Percentiles rank a stretch among this genome's conserved stretches.
phyloP scores from a whole-genome alignment of 1,284 basidiomycete genomes.

The Ustilago crameri region DNA sequence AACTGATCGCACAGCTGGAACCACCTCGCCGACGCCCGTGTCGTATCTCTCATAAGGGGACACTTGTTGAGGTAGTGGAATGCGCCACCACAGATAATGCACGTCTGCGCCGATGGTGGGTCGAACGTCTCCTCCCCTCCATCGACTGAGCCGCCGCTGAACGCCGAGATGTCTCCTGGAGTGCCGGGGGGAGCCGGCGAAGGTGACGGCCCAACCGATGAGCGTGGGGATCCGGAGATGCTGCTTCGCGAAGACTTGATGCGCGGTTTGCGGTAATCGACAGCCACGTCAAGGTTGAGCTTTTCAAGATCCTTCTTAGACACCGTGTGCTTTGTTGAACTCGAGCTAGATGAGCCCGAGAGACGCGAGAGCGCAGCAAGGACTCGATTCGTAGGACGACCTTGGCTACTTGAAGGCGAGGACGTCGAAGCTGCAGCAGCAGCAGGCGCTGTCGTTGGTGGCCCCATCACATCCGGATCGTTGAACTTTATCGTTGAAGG shows the following conservation, averaged over 20 bases:
- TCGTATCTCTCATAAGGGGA: slow-evolving; percentile 35
- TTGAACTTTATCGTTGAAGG: slow-evolving; percentile 11
- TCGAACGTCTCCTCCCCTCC: slow-evolving; percentile 11
- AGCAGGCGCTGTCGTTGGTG: slow-evolving; percentile 1
- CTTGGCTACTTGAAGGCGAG: not conserved
- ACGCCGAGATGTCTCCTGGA: slow-evolving; percentile 1
- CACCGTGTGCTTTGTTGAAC: slow-evolving; percentile 12
- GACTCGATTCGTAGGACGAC: slow-evolving; percentile 12
- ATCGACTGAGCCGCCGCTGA: not conserved
- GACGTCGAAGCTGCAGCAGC: slow-evolving; percentile 10
- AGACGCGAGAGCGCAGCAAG: slow-evolving; percentile 31
- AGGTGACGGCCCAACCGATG: slow-evolving; percentile 18
- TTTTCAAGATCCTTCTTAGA: slow-evolving; percentile 28
- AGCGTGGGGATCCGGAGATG: slow-evolving; percentile 22
- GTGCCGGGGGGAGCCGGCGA: slow-evolving; percentile 11
- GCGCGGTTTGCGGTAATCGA: slow-evolving; percentile 28
- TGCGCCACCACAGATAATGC: slow-evolving; percentile 40
- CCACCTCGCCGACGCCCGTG: slow-evolving; percentile 26
- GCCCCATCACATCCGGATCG: slow-evolving; percentile 34
- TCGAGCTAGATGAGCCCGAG: slow-evolving; percentile 27
- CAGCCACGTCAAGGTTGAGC: slow-evolving; percentile 31
- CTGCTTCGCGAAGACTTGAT: slow-evolving; percentile 25
- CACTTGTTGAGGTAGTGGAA: slow-evolving; percentile 47
- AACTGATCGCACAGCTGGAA: slow-evolving; percentile 35
- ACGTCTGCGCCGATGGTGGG: slow-evolving; percentile 21